Evolutionary conservation across 768 basidiomycete species (phyloP).

Genomic region (Phanerodontia chrysosporium): DNA sequence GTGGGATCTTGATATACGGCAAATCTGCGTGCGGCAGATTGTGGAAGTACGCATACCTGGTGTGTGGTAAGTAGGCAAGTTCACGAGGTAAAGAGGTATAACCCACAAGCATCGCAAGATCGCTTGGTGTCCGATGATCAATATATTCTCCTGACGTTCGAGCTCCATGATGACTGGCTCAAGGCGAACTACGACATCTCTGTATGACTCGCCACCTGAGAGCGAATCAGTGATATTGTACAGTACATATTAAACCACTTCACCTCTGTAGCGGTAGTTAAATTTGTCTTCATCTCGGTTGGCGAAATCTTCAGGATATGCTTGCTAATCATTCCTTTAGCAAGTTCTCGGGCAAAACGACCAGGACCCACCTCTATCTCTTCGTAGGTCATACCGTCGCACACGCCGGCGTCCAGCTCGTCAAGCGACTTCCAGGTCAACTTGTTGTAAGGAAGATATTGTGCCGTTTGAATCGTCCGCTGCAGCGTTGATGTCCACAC

Average conservation of each 20-base stretch:
- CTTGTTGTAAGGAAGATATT: conserved; percentile 78
- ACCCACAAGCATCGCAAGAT: conserved; percentile 76
- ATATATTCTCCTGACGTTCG: conserved; percentile 94
- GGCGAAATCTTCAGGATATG: conserved; percentile 97
- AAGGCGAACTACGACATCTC: conserved; percentile 91
- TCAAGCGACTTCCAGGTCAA: conserved; percentile 98
- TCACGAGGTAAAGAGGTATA: background rate
- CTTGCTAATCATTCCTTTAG: conserved; percentile 46
- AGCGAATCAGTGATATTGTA: background rate
- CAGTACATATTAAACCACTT: background rate
- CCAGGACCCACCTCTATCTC: conserved; percentile 99
- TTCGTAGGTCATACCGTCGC: conserved; percentile 99
- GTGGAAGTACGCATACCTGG: conserved; percentile 95
- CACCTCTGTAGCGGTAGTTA: conserved; percentile 92
- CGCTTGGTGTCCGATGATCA: conserved; percentile 91
- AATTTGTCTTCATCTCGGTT: conserved; percentile 99
- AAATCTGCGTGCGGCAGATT: conserved; percentile 88
- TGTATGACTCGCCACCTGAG: conserved; percentile 86
- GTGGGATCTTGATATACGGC: conserved; percentile 95
- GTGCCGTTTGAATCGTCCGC: conserved; percentile 88
- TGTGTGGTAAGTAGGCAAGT: background rate
- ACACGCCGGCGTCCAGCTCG: conserved; percentile 97
- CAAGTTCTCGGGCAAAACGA: no score
- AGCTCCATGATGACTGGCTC: conserved; percentile 99
- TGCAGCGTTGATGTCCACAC: conserved; percentile 99